These are phyloP conservation scores for Blastocystis sp. DNA, from an alignment of 352 stramenopile genomes.

Conservation along the genomic window DNA sequence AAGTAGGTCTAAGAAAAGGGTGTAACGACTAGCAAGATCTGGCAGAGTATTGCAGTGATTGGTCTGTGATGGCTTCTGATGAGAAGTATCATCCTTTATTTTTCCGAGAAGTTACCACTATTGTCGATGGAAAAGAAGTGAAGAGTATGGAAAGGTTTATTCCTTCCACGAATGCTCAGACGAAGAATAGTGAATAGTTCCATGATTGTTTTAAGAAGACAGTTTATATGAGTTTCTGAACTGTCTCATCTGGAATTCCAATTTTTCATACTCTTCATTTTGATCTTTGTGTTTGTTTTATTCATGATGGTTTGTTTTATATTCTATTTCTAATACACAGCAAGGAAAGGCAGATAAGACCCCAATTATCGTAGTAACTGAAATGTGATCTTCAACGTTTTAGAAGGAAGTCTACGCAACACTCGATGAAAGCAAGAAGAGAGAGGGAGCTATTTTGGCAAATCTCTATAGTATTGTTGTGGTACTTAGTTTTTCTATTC, in stretches of 20 bases:
- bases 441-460: neutral
- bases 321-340: neutral
- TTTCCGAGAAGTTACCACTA: neutral
- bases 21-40: constrained; percentile 22
- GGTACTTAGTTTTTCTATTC: neutral
- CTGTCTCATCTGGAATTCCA: neutral
- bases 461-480: constrained; percentile 58
- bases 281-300: neutral
- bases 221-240: neutral
- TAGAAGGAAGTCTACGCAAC: constrained; percentile 1
- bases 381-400: neutral
- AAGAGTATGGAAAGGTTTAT: constrained; percentile 26
- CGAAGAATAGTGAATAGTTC: constrained; percentile 18
- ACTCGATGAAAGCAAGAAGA: constrained; percentile 29
- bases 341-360: neutral
- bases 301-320: neutral
- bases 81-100: constrained; percentile 59
- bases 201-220: neutral
- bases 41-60: constrained; percentile 54
- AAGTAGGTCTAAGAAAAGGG: neutral
- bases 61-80: constrained; percentile 54
- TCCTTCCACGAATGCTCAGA: neutral
- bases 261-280: neutral
- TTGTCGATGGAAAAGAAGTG: constrained; percentile 46
- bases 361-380: neutral